Evolutionary conservation across 2,329 filamentous ascomycete genomes (phyloP).

Genomic region (Thielaviopsis populi): DNA sequence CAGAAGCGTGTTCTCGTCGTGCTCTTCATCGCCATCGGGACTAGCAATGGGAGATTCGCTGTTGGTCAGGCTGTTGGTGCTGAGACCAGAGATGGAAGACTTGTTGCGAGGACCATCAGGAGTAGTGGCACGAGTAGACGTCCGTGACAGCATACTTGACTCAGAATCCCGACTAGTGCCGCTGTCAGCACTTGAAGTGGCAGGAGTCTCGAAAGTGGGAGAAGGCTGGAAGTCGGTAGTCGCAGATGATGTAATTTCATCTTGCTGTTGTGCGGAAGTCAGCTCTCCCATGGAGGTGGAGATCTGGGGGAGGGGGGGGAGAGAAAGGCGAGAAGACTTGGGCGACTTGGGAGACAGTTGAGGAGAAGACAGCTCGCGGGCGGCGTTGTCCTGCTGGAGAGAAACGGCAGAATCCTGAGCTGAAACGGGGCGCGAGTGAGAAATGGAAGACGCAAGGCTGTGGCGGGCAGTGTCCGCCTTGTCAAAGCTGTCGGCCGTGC

Average conservation of each 20-base stretch:
- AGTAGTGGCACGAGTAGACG: conserved; percentile 77
- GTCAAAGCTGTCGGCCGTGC: conserved; percentile 21
- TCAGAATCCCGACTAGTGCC: conserved; percentile 71
- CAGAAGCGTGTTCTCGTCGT: conserved; percentile 71
- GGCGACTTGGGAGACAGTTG: not conserved
- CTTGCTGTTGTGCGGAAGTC: conserved; percentile 29
- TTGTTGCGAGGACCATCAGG: conserved; percentile 53
- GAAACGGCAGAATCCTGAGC: conserved; percentile 28
- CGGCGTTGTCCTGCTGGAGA: not conserved
- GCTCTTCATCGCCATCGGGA: conserved; percentile 59
- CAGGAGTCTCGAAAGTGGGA: conserved; percentile 52
- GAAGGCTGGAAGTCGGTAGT: conserved; percentile 33
- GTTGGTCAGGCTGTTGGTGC: conserved; percentile 45
- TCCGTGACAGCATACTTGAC: conserved; percentile 62
- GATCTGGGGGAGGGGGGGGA: conserved; percentile 44
- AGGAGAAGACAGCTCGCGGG: not conserved
- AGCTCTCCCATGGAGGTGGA: conserved; percentile 38
- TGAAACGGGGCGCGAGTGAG: conserved; percentile 26
- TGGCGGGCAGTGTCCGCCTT: not conserved
- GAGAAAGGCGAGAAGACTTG: conserved; percentile 30
- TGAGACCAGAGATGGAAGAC: conserved; percentile 53
- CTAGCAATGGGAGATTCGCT: conserved; percentile 22
- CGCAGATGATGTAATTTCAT: conserved; percentile 10
- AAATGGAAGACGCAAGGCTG: not conserved
- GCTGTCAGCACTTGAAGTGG: conserved; percentile 61